These are phyloP conservation scores for Beauveria scarabaeidicola DNA, from an alignment of 2,329 filamentous ascomycete genomes.

Conservation along the genomic window DNA sequence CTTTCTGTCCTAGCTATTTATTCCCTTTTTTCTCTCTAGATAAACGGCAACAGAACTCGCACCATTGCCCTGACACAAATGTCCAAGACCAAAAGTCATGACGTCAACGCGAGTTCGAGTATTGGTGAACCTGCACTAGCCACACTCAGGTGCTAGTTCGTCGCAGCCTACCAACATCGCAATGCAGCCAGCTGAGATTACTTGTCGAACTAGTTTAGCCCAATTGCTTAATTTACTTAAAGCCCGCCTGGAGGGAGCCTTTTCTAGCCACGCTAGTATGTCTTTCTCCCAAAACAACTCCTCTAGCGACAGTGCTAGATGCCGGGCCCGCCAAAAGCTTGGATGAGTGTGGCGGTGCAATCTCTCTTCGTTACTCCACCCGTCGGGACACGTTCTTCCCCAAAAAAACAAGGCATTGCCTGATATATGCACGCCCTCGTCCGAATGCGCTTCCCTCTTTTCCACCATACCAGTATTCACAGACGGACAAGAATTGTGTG, in stretches of 20 bases:
- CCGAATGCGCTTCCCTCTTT: neutral
- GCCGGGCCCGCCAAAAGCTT: neutral
- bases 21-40: neutral
- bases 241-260: neutral
- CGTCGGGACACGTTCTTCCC: neutral
- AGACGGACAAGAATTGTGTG: neutral
- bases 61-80: neutral
- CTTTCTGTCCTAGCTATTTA: neutral
- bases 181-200: neutral
- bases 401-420: neutral
- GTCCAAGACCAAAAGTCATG: constrained; percentile 1
- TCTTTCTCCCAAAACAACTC: neutral
- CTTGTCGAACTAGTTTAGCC: neutral
- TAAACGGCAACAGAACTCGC: neutral
- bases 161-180: neutral
- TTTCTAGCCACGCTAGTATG: neutral
- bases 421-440: neutral
- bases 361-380: too few species aligned
- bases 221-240: neutral
- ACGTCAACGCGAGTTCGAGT: constrained; percentile 9
- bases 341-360: constrained; percentile 6
- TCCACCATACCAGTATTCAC: too few species aligned
- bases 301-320: neutral
- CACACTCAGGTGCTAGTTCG: neutral
- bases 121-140: neutral